Evolutionary conservation across 2,329 filamentous ascomycete genomes (phyloP), one percentile per base, ranked within the genome.

Genomic region (Penicillium sp.): DNA sequence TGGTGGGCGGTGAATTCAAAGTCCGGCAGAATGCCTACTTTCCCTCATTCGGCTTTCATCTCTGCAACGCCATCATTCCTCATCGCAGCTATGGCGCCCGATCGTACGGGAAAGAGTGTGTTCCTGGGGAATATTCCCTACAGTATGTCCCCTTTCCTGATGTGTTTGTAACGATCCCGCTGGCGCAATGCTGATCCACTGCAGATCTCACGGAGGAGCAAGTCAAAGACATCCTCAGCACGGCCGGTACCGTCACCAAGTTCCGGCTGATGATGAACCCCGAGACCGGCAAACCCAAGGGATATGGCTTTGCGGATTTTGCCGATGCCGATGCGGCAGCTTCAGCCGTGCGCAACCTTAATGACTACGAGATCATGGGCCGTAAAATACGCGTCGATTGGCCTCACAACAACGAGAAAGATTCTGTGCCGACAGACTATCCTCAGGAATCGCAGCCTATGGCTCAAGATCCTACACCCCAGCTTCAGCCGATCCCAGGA

Each of bases 281-380:
- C 46, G 92, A 97, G 65, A 96, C 91, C 2, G 91, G 92, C 37
- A 84, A 89, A 49, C 91, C 93, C 0, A 97, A 96, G 71, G 93
- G 93, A 15, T 98, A 95, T 68, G 93, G 93, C 31, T 98, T 97
- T 64, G 88, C 91, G 64, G 92, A 97, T 69, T 98, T 95, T 66
- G 87, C 89, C 47, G 93, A 97, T 66, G 84, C 88, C 52, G 92
- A 95, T 81, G 79, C 90, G 24, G 93, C 93, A 28, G 89, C 92
- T 32, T 95, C 90, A 2, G 93, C 93, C 2, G 92, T 97, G 42
- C 86, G 92, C 60, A 97, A 98, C 67, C 77, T 97, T 45, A 95
- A 97, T 74, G 90, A 95, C 70, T 86, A 89, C 73, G 92, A 97
- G 69, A 84, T 96, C 66, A 95, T 95, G 85, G 90, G 90, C 47